A percentile compares a stretch with the other conserved stretches of the same genome.
These are phyloP conservation scores for Exophiala xenobiotica DNA, from an alignment of 2,329 filamentous ascomycete species.

Conservation along the genomic window DNA sequence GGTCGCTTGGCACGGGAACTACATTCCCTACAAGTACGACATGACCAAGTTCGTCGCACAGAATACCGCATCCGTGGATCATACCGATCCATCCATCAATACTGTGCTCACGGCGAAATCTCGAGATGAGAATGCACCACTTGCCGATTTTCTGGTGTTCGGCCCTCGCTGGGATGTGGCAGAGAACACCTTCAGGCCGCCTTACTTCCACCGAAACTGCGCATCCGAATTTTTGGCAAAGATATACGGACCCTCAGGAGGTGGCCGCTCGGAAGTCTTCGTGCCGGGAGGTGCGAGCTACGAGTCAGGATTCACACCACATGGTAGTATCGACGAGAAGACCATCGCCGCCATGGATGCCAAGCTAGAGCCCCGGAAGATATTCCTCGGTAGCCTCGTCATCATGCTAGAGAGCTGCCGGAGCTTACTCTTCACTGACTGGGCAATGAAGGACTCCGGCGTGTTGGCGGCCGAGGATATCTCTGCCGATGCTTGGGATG, in stretches of 20 bases:
- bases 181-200: constrained; percentile 41
- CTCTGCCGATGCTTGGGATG: neutral
- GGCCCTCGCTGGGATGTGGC: constrained; percentile 41
- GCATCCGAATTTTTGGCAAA: constrained; percentile 42
- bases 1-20: constrained; percentile 68
- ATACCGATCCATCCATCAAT: constrained; percentile 43
- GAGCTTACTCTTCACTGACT: neutral
- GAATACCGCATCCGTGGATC: constrained; percentile 41
- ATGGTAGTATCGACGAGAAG: constrained; percentile 5
- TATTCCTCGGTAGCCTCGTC: neutral
- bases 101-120: constrained; percentile 42
- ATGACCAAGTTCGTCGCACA: constrained; percentile 42
- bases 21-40: constrained; percentile 47
- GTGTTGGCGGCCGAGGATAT: neutral
- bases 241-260: constrained; percentile 9
- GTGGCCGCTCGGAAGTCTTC: constrained; percentile 10
- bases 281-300: constrained; percentile 10
- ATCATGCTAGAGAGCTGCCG: neutral
- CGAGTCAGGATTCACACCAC: constrained; percentile 9
- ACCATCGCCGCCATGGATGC: neutral
- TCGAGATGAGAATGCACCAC: constrained; percentile 27
- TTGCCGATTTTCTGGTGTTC: constrained; percentile 42
- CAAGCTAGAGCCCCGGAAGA: neutral
- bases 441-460: neutral
- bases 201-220: constrained; percentile 44